These are phyloP conservation scores for Heteromeles arbutifolia DNA, from an alignment of 306 rosid species.

Conservation along the genomic window DNA sequence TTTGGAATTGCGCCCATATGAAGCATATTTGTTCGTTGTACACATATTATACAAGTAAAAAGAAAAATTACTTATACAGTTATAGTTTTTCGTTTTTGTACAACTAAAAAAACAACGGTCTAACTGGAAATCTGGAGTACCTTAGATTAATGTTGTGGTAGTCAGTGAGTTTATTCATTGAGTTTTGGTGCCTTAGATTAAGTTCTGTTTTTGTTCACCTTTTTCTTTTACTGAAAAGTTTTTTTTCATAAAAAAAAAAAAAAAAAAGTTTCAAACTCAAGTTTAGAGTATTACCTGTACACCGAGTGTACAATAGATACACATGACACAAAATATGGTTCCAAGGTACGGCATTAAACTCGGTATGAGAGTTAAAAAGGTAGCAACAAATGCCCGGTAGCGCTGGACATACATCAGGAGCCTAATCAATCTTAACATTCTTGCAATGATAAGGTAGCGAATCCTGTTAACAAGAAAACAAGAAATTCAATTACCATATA, in stretches of 20 bases:
- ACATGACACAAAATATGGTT: slow-evolving; percentile 72
- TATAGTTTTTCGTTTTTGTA: background rate
- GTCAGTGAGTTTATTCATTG: background rate
- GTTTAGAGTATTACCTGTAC: slow-evolving; percentile 59
- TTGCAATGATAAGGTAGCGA: slow-evolving; percentile 93
- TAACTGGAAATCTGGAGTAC: background rate
- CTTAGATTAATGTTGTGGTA: background rate
- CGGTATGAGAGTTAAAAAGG: slow-evolving; percentile 87
- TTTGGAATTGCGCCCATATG: background rate
- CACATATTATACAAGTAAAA: background rate
- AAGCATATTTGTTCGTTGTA: background rate
- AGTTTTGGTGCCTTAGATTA: background rate
- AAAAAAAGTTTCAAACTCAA: background rate
- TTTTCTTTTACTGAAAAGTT: background rate
- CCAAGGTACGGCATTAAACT: slow-evolving; percentile 98
- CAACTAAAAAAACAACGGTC: background rate
- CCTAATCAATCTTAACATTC: slow-evolving; percentile 87
- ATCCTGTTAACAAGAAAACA: slow-evolving; percentile 52
- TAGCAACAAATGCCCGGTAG: slow-evolving; percentile 84
- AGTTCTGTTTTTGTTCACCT: background rate
- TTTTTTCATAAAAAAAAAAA: background rate
- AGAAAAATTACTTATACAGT: background rate
- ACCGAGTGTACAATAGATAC: slow-evolving; percentile 84
- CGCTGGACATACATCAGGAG: slow-evolving; percentile 76
- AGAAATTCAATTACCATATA: slow-evolving; percentile 2